phyloP scores from a whole-genome alignment of 140 eudicot genomes.

The Stevia rebaudiana region DNA sequence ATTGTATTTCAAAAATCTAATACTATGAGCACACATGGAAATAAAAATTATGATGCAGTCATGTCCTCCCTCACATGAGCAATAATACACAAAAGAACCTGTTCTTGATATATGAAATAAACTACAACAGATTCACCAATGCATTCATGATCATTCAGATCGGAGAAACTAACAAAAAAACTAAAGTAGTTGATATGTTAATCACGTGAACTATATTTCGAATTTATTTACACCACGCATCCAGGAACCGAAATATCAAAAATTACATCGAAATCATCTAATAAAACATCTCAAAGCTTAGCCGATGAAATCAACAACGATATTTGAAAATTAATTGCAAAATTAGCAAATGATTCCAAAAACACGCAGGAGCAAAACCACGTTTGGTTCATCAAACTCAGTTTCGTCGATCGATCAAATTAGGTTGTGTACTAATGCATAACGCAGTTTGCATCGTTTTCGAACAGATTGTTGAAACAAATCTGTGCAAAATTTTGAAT shows the following conservation, averaged over 20 bases:
- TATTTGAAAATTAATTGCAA: neutral
- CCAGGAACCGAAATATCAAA: neutral
- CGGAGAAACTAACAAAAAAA: neutral
- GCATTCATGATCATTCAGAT: constrained; percentile 3
- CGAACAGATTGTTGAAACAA: neutral
- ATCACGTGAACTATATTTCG: neutral
- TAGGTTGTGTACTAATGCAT: neutral
- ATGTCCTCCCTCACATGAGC: neutral
- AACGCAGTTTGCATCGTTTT: neutral
- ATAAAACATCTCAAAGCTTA: neutral
- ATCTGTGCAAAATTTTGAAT: neutral
- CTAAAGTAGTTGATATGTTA: neutral
- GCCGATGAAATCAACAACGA: neutral
- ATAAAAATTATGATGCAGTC: neutral
- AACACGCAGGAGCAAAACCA: neutral
- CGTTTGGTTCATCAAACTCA: neutral
- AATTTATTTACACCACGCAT: neutral
- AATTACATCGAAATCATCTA: neutral
- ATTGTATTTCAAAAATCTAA: neutral
- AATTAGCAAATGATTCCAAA: neutral
- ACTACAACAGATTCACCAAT: neutral
- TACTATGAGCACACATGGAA: neutral
- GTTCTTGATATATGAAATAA: neutral
- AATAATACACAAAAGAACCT: neutral
- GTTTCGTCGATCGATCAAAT: neutral